Conservation (phyloP, 306 rosid species). For the Ammopiptanthus mongolicus region DNA sequence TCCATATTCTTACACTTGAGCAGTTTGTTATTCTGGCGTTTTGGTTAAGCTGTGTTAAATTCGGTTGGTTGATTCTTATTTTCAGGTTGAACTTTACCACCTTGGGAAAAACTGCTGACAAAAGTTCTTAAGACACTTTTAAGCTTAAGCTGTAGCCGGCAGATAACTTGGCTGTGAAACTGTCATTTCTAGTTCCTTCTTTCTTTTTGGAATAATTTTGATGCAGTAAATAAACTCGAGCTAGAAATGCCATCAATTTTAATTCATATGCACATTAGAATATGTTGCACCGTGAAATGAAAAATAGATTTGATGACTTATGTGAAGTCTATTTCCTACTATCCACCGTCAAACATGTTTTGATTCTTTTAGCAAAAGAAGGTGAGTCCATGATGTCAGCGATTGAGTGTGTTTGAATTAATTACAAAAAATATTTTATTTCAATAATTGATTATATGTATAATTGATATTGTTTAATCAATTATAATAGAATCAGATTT, state of each 20-base stretch:
- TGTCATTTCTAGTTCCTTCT: conserved; percentile 6
- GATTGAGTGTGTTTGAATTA: too few species aligned
- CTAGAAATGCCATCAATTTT: conserved; percentile 17
- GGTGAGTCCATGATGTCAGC: too few species aligned
- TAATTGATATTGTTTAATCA: too few species aligned
- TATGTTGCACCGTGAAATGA: conserved; percentile 9
- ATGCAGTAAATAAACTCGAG: conserved; percentile 23
- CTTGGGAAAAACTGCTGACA: conserved; percentile 59
- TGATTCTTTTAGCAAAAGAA: not conserved
- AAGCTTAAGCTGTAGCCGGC: conserved; percentile 8
- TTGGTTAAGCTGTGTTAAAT: not conserved
- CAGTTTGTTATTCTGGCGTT: not conserved
- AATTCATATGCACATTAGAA: conserved; percentile 7
- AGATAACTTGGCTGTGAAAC: conserved; percentile 1
- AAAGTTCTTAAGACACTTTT: conserved; percentile 41
- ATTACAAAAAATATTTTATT: too few species aligned
- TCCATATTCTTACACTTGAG: not conserved
- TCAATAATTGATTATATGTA: too few species aligned
- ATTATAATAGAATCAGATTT: too few species aligned
- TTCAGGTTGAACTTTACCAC: conserved; percentile 89
- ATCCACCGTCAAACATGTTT: not conserved
- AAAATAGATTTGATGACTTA: not conserved
- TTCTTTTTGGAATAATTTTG: conserved; percentile 27
- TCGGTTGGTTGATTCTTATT: not conserved
- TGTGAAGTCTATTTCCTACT: not conserved